These are phyloP conservation scores for Hyphopichia khmerensis DNA, from an alignment of 1,139 yeast genomes.

Conservation along the genomic window DNA sequence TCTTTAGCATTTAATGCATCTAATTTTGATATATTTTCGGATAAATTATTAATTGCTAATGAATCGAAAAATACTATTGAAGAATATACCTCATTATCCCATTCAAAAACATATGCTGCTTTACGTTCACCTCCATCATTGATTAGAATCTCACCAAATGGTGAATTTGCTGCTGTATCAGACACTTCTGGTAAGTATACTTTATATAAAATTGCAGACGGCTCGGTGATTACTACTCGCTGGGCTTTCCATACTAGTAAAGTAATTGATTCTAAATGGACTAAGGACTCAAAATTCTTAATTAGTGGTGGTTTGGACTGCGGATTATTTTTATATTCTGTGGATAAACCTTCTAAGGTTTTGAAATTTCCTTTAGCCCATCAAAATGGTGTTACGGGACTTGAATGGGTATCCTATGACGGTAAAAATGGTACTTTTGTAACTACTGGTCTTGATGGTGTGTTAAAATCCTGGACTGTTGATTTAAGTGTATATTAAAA, in stretches of 20 bases:
- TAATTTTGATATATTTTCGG: conserved; percentile 30
- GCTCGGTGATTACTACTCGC: conserved; percentile 70
- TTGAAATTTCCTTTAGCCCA: conserved; percentile 78
- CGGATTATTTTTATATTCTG: conserved; percentile 75
- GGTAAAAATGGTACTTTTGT: conserved; percentile 44
- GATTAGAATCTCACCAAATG: conserved; percentile 71
- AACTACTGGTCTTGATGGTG: conserved; percentile 80
- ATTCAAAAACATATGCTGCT: conserved; percentile 33
- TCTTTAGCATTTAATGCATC: conserved; percentile 39
- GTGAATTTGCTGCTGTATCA: conserved; percentile 74
- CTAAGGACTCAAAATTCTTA: conserved; percentile 65
- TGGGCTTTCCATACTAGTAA: conserved; percentile 95
- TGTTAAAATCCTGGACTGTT: conserved; percentile 72
- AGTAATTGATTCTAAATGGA: conserved; percentile 78
- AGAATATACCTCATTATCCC: conserved; percentile 18
- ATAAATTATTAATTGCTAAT: conserved; percentile 51
- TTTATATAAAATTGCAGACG: conserved; percentile 57
- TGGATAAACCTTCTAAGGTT: conserved; percentile 73
- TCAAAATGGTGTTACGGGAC: conserved; percentile 79
- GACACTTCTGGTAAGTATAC: conserved; percentile 83
- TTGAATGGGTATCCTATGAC: conserved; percentile 58
- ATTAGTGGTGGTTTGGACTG: conserved; percentile 86
- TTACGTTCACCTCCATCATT: conserved; percentile 62
- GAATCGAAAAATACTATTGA: conserved; percentile 35
- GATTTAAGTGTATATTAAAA: conserved; percentile 22